Evolutionary conservation across 2,329 filamentous ascomycete genomes (phyloP), one percentile per base, ranked within the genome.

Genomic region (Aspergillus quadricinctus): DNA sequence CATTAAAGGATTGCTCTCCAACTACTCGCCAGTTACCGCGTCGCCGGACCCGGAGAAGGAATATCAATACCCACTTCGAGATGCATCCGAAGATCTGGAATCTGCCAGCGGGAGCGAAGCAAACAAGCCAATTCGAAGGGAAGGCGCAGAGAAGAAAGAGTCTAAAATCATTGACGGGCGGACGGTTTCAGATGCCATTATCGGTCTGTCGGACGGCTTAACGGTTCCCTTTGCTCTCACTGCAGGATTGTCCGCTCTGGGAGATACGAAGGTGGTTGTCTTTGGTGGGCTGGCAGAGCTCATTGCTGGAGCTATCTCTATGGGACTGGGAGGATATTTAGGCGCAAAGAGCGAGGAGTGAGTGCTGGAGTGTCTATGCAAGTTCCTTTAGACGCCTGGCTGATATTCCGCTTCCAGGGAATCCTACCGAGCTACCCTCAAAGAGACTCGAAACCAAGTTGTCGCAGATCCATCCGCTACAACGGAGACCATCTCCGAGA

Each of bases 221-320:
- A 92, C 89, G 0, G 89, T 92, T 0, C 89, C 89, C 0, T 92
- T 92, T 64, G 89, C 89, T 17, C 78, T 92, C 40, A 91, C 88
- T 0, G 89, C 89, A 0, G 89, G 89, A 14, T 78, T 92, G 52
- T 75, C 70, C 7, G 76, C 75, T 2, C 76, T 88, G 48, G 85
- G 85, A n/a, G 79, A 83, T 68, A 85, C 84, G 31, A 81, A 80
- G 50, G 81, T 88, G 3, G 86, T 88, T 61, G 83, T 93, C 57
- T 84, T 88, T 61, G 88, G 86, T 52, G 88, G 88, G 6, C 77
- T 90, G 29, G 88, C 88, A 4, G 88, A 92, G 76, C 80, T 92
- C 50, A 88, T 89, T 68, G 86, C 87, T 0, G 88, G 89, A 19
- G 85, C 86, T 62, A 90, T 92, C 62, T 88, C 83, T 53, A 92